Evolutionary conservation across 1,139 yeast species (phyloP).

Genomic region (Hanseniaspora sp.): DNA sequence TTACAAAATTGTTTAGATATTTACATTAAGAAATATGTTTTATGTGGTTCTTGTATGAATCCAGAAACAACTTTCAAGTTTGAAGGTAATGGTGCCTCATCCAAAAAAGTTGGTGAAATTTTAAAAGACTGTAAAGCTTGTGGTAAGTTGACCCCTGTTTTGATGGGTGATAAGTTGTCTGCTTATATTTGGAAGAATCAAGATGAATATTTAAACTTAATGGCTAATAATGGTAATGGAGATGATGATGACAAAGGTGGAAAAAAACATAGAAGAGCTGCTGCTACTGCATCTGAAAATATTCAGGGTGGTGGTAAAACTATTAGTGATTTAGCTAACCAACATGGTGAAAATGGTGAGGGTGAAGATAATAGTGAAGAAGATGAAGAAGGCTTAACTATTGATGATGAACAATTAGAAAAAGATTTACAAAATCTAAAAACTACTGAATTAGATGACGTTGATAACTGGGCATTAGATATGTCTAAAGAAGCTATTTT

Average conservation of each 20-base stretch:
- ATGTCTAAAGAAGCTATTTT: slow-evolving; percentile 94
- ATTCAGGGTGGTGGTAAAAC: slow-evolving; percentile 82
- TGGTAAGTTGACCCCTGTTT: slow-evolving; percentile 79
- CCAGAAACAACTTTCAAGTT: slow-evolving; percentile 92
- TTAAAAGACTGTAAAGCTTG: slow-evolving; percentile 97
- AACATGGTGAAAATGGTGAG: slow-evolving; percentile 34
- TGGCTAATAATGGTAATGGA: slow-evolving; percentile 29
- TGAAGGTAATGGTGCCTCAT: slow-evolving; percentile 29
- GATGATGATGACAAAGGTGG: slow-evolving; percentile 21
- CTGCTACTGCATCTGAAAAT: slow-evolving; percentile 86
- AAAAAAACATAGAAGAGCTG: slow-evolving; percentile 49
- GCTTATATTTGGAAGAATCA: slow-evolving; percentile 88
- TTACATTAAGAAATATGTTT: slow-evolving; percentile 80
- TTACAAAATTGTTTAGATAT: slow-evolving; percentile 92
- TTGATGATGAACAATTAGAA: slow-evolving; percentile 56
- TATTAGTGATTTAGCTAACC: slow-evolving; percentile 63
- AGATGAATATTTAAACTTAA: slow-evolving; percentile 13
- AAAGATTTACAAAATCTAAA: slow-evolving; percentile 72
- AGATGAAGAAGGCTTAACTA: slow-evolving; percentile 30
- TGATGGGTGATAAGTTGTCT: slow-evolving; percentile 76
- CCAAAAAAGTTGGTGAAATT: slow-evolving; percentile 52
- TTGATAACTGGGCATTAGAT: slow-evolving; percentile 97
- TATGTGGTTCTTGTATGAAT: slow-evolving; percentile 90
- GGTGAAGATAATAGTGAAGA: slow-evolving; percentile 27
- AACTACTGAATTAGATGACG: slow-evolving; percentile 48